Evolutionary conservation across 805 yeast genomes (phyloP).

Genomic region (Millerozyma miso): DNA sequence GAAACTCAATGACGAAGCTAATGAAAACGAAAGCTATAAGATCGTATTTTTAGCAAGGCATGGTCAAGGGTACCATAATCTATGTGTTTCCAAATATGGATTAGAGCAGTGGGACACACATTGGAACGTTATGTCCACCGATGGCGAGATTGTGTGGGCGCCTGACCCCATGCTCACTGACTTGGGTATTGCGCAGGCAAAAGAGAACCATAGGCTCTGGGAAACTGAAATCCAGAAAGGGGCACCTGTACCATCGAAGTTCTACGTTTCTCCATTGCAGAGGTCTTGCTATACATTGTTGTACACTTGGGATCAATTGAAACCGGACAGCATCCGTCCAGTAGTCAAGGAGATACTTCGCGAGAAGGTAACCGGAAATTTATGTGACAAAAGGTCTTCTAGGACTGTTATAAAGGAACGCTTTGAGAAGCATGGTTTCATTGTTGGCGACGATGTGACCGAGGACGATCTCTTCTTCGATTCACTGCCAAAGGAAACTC

Average conservation of each 20-base stretch:
- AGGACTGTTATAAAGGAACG: constrained; percentile 35
- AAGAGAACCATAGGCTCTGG: constrained; percentile 43
- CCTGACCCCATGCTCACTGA: constrained; percentile 60
- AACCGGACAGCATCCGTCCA: constrained; percentile 22
- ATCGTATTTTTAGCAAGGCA: constrained; percentile 57
- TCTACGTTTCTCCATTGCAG: constrained; percentile 61
- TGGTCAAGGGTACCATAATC: constrained; percentile 68
- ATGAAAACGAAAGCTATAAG: constrained; percentile 40
- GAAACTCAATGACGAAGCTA: constrained; percentile 31
- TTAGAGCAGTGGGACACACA: constrained; percentile 51
- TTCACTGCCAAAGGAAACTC: constrained; percentile 41
- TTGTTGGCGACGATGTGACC: constrained; percentile 38
- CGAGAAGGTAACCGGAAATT: constrained; percentile 57
- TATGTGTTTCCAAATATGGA: constrained; percentile 52
- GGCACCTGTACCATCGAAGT: constrained; percentile 52
- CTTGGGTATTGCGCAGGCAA: constrained; percentile 54
- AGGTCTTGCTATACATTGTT: constrained; percentile 56
- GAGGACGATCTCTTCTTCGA: constrained; percentile 49
- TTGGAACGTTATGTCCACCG: constrained; percentile 50
- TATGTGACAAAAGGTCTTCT: constrained; percentile 55
- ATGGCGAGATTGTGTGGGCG: constrained; percentile 52
- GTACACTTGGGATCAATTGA: constrained; percentile 45
- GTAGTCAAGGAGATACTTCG: constrained; percentile 43
- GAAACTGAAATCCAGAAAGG: constrained; percentile 38
- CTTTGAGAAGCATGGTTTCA: constrained; percentile 32